A percentile compares a stretch with the other conserved stretches of the same genome.
These are phyloP conservation scores for Cucumis sativus DNA, from an alignment of 306 rosid species.

Conservation along the genomic window Cucumber_9930_V3 NC_026659.2:3448001-3448500, in stretches of 20 bases:
- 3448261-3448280: conserved; percentile 82
- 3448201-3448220: conserved; percentile 3
- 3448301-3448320: conserved; percentile 40
- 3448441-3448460: not conserved
- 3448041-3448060: conserved; percentile 8
- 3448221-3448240: conserved; percentile 39
- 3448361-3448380: conserved; percentile 38
- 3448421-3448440: not conserved
- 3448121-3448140: conserved; percentile 47
- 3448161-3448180: not conserved
- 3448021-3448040: conserved; percentile 30
- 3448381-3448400: conserved; percentile 34
- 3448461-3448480: not conserved
- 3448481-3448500: not conserved
- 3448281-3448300: conserved; percentile 47
- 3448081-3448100: conserved; percentile 30
- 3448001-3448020: conserved; percentile 25
- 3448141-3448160: conserved; percentile 23
- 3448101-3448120: conserved; percentile 37
- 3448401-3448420: not conserved
- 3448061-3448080: conserved; percentile 33
- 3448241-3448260: conserved; percentile 33
- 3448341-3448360: conserved; percentile 44
- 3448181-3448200: not conserved
- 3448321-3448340: conserved; percentile 47